Evolutionary conservation across 2,329 filamentous ascomycete genomes (phyloP).

Genomic region (Aureobasidium sp.): DNA sequence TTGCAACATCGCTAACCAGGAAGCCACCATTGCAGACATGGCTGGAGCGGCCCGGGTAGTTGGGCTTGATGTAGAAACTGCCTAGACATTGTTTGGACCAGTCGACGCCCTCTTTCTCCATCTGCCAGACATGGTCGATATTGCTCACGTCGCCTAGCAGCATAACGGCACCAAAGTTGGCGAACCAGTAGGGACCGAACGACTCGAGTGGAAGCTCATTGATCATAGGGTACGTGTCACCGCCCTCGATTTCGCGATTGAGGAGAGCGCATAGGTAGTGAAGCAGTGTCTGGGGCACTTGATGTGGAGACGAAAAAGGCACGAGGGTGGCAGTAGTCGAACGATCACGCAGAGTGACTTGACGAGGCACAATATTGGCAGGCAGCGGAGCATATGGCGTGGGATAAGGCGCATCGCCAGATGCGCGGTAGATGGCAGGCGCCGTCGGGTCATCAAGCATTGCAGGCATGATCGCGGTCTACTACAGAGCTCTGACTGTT

Average conservation of each 20-base stretch:
- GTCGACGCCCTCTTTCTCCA: conserved; percentile 46
- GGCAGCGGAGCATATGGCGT: conserved; percentile 58
- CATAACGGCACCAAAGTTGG: conserved; percentile 85
- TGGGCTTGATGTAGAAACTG: conserved; percentile 91
- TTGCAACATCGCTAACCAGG: conserved; percentile 40
- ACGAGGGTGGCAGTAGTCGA: conserved; percentile 78
- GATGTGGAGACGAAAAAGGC: conserved; percentile 67
- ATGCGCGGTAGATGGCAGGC: conserved; percentile 62
- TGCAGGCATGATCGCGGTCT: conserved; percentile 54
- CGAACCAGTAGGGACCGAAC: conserved; percentile 83
- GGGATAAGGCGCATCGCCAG: conserved; percentile 59
- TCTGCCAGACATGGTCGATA: conserved; percentile 44
- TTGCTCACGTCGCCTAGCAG: conserved; percentile 66
- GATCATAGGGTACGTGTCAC: conserved; percentile 86
- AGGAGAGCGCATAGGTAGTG: conserved; percentile 75
- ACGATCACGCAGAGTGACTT: conserved; percentile 75
- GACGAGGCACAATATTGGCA: conserved; percentile 60
- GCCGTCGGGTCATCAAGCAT: conserved; percentile 70
- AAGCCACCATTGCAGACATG: conserved; percentile 70
- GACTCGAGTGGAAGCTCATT: conserved; percentile 65
- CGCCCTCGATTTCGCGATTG: conserved; percentile 84
- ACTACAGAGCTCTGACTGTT: not conserved
- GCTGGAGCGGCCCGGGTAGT: conserved; percentile 84
- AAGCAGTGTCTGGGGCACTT: conserved; percentile 69
- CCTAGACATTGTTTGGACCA: conserved; percentile 79